Evolutionary conservation across 495 filamentous ascomycete species (phyloP), one percentile per base, ranked within the genome.

Genomic region (Daldinia childiae): DNA sequence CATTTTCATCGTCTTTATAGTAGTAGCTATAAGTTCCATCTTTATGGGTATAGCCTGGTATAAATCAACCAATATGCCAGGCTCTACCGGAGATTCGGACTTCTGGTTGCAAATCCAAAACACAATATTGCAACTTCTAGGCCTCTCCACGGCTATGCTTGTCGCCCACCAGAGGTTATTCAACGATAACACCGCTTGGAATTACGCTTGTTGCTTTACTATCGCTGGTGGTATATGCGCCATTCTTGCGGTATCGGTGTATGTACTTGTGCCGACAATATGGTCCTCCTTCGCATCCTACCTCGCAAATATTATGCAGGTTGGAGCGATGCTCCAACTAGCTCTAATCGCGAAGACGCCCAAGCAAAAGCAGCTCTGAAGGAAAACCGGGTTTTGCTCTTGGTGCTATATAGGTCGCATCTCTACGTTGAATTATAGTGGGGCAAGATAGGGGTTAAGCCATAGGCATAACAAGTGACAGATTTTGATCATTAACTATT

Each of bases 211-310:
- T 11, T 15, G 1, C 1, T 56, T 68, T 34, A 60, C 55, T n/a
- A 55, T 11, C 17, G 8, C 17, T 8, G 64, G 69, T n/a, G 52
- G 57, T 4, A 1, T 51, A 30, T 72, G 68, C 59, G 8, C 57
- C 7, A 0, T 54, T 21, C 52, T 29, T 4, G 17, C 54, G 12
- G 39, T 61, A 26, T 45, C 64, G 15, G 2, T 67, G 38, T 68
- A 72, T 41, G 0, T 64, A 24, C 45, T 39, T 38, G 4, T 41
- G 9, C 38, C 54, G 0, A 72, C 64, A 4, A 57, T 59, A 24
- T 72, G 69, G 69, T 64, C 64, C 24, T 34, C 21, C 8, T 12
- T 64, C 12, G 0, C 39, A 19, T 72, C 56, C 14, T 60, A 24
- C 55, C 32, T 26, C 27, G 59, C 64, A 12, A n/a, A 27, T 4